phyloP scores from a whole-genome alignment of 345 rosid genomes.

The Laguncularia racemosa region DNA sequence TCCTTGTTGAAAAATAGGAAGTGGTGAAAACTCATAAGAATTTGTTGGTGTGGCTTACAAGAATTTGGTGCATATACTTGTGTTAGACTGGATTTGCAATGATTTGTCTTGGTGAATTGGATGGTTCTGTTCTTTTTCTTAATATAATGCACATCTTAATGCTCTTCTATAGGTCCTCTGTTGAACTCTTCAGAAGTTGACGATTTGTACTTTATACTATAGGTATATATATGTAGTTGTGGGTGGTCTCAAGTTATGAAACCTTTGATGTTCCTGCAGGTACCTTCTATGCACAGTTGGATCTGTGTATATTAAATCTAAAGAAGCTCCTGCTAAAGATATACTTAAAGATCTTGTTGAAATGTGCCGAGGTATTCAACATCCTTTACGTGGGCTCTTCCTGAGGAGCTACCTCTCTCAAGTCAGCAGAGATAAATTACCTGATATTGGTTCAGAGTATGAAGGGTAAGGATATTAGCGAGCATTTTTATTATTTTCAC shows the following conservation, averaged over 20 bases:
- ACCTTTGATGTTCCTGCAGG: slow-evolving; percentile 26
- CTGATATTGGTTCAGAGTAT: slow-evolving; percentile 89
- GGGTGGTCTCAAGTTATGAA: neutral
- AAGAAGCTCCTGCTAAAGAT: slow-evolving; percentile 98
- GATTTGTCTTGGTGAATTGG: too few species aligned
- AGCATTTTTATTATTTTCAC: neutral
- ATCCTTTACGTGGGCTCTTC: slow-evolving; percentile 97
- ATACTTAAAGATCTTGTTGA: slow-evolving; percentile 97
- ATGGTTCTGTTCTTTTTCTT: too few species aligned
- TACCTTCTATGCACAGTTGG: slow-evolving; percentile 98
- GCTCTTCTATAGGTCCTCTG: too few species aligned
- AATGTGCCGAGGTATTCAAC: slow-evolving; percentile 99
- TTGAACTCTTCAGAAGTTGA: too few species aligned
- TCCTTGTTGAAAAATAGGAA: too few species aligned
- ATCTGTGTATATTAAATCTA: slow-evolving; percentile 88
- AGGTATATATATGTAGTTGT: too few species aligned
- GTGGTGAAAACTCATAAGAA: too few species aligned
- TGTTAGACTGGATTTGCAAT: too few species aligned
- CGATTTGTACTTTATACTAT: too few species aligned
- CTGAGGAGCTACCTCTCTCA: slow-evolving; percentile 97
- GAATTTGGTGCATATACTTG: too few species aligned
- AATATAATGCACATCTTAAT: too few species aligned
- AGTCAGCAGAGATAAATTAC: slow-evolving; percentile 93
- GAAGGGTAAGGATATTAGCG: slow-evolving; percentile 70
- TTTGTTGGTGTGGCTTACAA: too few species aligned